Evolutionary conservation across 495 filamentous ascomycete species (phyloP).

Genomic region (Astrothelium macrocarpum): DNA sequence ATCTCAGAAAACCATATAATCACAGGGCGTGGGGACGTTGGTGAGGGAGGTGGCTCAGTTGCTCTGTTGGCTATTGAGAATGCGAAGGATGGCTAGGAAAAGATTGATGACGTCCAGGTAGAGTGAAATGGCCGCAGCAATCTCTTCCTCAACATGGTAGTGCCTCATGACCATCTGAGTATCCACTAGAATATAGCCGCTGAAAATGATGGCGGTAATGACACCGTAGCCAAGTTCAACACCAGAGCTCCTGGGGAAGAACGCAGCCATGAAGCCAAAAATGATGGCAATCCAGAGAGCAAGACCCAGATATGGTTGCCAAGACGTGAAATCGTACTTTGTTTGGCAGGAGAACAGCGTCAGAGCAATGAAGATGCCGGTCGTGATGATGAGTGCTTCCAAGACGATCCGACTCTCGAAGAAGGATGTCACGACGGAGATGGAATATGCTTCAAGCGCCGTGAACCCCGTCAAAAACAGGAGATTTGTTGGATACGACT

Average conservation of each 20-base stretch:
- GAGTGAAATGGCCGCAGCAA: slow-evolving; percentile 87
- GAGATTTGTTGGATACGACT: slow-evolving; percentile 90
- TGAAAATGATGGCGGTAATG: slow-evolving; percentile 76
- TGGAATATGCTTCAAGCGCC: slow-evolving; percentile 81
- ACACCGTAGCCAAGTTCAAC: slow-evolving; percentile 77
- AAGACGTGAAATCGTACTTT: slow-evolving; percentile 90
- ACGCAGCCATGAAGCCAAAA: slow-evolving; percentile 81
- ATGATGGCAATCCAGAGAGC: slow-evolving; percentile 80
- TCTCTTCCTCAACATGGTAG: slow-evolving; percentile 98
- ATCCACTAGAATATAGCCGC: slow-evolving; percentile 87
- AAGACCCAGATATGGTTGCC: slow-evolving; percentile 90
- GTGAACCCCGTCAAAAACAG: slow-evolving; percentile 91
- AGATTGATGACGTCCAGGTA: slow-evolving; percentile 96
- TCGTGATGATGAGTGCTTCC: slow-evolving; percentile 80
- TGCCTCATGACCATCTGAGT: slow-evolving; percentile 80
- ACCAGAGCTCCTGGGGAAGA: slow-evolving; percentile 70
- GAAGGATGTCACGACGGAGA: slow-evolving; percentile 84
- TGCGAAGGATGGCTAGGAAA: slow-evolving; percentile 85
- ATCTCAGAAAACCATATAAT: too few relatives aligned
- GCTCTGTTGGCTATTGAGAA: slow-evolving; percentile 79
- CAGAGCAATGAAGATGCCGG: slow-evolving; percentile 85
- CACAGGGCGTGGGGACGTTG: too few relatives aligned
- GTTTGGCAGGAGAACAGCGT: slow-evolving; percentile 95
- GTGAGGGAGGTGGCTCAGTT: too few relatives aligned
- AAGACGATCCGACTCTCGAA: slow-evolving; percentile 74